phyloP scores from a whole-genome alignment of 371 early-diverging fungal genomes.

The Circinella umbellata region DNA sequence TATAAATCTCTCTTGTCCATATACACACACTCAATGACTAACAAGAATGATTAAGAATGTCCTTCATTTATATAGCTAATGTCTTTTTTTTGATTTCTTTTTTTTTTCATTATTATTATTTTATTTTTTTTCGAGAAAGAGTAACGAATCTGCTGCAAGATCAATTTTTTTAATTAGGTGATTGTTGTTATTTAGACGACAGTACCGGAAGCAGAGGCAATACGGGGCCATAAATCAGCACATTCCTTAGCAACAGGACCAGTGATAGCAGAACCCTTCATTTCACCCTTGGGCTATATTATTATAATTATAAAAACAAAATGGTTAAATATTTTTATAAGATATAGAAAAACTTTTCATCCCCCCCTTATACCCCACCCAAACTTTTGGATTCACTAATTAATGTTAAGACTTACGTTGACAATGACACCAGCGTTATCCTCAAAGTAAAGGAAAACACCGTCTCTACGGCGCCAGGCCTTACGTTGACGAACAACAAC shows the following conservation, averaged over 20 bases:
- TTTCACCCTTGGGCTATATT: constrained; percentile 96
- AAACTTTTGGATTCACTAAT: constrained; percentile 43
- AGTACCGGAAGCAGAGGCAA: constrained; percentile 97
- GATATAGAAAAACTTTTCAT: too few relatives aligned
- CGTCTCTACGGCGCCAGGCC: constrained; percentile 99
- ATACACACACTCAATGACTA: too few relatives aligned
- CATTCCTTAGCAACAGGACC: constrained; percentile 99
- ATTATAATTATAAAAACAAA: background rate
- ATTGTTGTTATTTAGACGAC: constrained; percentile 58
- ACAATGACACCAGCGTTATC: constrained; percentile 71
- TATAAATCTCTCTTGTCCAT: too few relatives aligned
- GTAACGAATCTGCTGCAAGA: too few relatives aligned
- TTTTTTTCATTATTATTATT: background rate
- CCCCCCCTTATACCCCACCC: constrained; percentile 82
- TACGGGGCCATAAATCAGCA: constrained; percentile 99
- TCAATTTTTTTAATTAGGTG: too few relatives aligned
- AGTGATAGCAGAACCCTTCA: constrained; percentile 99
- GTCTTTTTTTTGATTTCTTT: too few relatives aligned
- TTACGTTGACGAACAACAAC: constrained; percentile 99
- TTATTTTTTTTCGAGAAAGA: background rate
- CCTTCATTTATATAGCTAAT: too few relatives aligned
- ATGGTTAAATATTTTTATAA: background rate
- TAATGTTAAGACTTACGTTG: constrained; percentile 56
- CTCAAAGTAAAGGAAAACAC: constrained; percentile 98
- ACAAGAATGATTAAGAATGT: too few relatives aligned